Conservation (phyloP, 805 yeast genomes). For the Pichia membranifaciens region DNA sequence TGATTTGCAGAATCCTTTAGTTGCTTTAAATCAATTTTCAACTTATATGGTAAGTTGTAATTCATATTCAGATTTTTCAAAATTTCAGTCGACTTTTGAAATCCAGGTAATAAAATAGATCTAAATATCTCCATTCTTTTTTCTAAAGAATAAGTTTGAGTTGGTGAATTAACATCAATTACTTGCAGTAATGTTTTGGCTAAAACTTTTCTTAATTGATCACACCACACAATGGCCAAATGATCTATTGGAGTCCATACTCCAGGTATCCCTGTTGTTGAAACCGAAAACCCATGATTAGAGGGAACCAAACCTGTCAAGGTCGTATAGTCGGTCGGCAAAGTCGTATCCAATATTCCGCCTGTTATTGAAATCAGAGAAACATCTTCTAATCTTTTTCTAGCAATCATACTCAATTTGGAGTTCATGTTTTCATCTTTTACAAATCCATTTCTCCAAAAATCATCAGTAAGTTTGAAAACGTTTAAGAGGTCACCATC, state of each 20-base stretch:
- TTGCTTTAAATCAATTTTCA: slow-evolving; percentile 31
- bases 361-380: slow-evolving; percentile 85
- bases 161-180: slow-evolving; percentile 41
- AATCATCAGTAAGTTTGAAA: slow-evolving; percentile 67
- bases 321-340: slow-evolving; percentile 88
- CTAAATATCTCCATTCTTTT: slow-evolving; percentile 57
- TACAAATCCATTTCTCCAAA: slow-evolving; percentile 66
- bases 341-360: slow-evolving; percentile 67
- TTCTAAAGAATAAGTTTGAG: slow-evolving; percentile 46
- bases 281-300: slow-evolving; percentile 73
- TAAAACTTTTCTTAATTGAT: slow-evolving; percentile 65
- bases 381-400: slow-evolving; percentile 46
- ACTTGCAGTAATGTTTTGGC: slow-evolving; percentile 56
- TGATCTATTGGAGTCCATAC: slow-evolving; percentile 97
- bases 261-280: slow-evolving; percentile 77
- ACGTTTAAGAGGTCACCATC: slow-evolving; percentile 80
- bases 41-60: slow-evolving; percentile 21
- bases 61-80: slow-evolving; percentile 28
- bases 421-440: slow-evolving; percentile 12
- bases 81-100: slow-evolving; percentile 33
- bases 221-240: slow-evolving; percentile 95
- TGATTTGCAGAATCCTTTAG: slow-evolving; percentile 28
- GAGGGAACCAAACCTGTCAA: slow-evolving; percentile 66
- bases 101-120: slow-evolving; percentile 44
- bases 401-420: slow-evolving; percentile 32